Evolutionary conservation across 2,329 filamentous ascomycete genomes (phyloP).

Genomic region (Aspergillus sp.): DNA sequence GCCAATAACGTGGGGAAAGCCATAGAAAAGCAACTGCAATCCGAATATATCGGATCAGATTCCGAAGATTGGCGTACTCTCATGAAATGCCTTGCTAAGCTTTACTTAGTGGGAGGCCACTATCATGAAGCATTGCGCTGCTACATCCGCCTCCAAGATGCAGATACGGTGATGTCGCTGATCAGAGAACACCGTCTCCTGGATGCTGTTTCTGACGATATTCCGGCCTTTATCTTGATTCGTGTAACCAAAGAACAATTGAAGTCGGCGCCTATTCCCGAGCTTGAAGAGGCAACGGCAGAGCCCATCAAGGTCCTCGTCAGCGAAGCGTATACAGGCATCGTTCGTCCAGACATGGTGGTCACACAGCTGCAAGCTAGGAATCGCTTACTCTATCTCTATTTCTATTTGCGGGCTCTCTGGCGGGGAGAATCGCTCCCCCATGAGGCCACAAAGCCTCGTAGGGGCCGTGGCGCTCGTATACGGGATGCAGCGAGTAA

Average conservation of each 20-base stretch:
- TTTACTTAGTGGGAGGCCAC: conserved; percentile 75
- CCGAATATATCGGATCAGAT: conserved; percentile 66
- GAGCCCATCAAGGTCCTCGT: conserved; percentile 84
- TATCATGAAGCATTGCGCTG: conserved; percentile 78
- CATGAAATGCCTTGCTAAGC: conserved; percentile 74
- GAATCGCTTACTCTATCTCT: conserved; percentile 67
- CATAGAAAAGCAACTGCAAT: conserved; percentile 74
- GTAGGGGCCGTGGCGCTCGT: conserved; percentile 28
- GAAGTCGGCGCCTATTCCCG: conserved; percentile 56
- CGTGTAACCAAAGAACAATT: conserved; percentile 69
- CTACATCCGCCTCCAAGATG: conserved; percentile 87
- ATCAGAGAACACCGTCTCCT: conserved; percentile 87
- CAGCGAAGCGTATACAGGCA: conserved; percentile 82
- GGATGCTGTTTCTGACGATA: conserved; percentile 81
- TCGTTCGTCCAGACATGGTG: conserved; percentile 70
- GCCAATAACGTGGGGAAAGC: conserved; percentile 67
- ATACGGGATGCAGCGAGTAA: conserved; percentile 40
- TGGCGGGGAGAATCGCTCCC: conserved; percentile 68
- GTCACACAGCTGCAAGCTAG: conserved; percentile 67
- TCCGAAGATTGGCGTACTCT: conserved; percentile 84
- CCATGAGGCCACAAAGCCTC: conserved; percentile 26
- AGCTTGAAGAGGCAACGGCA: conserved; percentile 70
- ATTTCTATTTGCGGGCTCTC: conserved; percentile 81
- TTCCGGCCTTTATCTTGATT: conserved; percentile 78
- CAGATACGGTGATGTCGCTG: conserved; percentile 76